A percentile compares a stretch with the other conserved stretches of the same genome.
Evolutionary conservation across 2,329 filamentous ascomycete species (phyloP).

Genomic region (Cercospora janseana): DNA sequence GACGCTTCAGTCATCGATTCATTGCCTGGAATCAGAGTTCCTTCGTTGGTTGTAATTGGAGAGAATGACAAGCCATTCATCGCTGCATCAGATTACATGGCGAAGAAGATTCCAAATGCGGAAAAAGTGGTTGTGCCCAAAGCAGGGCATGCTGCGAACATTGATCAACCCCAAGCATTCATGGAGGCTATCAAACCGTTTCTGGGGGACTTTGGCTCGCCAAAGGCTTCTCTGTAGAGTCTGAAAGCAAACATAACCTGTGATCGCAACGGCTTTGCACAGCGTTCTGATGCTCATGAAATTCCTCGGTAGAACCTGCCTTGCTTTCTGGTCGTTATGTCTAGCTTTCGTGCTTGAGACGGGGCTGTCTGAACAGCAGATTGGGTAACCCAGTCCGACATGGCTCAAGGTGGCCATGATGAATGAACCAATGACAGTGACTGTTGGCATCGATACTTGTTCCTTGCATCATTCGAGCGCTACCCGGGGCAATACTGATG

Average conservation of each 20-base stretch:
- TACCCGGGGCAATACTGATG: too few species aligned
- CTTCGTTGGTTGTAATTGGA: constrained; percentile 30
- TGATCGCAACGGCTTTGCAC: too few species aligned
- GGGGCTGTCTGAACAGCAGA: too few species aligned
- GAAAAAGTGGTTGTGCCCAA: constrained; percentile 29
- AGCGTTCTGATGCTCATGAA: too few species aligned
- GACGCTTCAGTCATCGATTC: constrained; percentile 29
- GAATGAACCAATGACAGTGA: too few species aligned
- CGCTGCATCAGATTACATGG: constrained; percentile 33
- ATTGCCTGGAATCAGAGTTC: constrained; percentile 26
- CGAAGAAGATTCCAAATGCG: constrained; percentile 31
- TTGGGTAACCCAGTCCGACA: too few species aligned
- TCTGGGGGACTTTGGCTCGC: constrained; percentile 8
- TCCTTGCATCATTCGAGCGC: too few species aligned
- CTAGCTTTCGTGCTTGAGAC: too few species aligned
- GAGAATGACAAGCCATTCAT: constrained; percentile 32
- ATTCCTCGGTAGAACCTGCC: too few species aligned
- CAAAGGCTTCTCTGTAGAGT: constrained; percentile 4
- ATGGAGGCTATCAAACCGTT: constrained; percentile 24
- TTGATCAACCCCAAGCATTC: constrained; percentile 30
- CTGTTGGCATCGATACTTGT: too few species aligned
- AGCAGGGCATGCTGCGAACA: constrained; percentile 33
- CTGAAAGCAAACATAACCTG: not conserved
- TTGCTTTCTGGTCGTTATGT: too few species aligned
- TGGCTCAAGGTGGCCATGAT: too few species aligned